These are phyloP conservation scores for Cyclocybe cylindracea DNA, from an alignment of 768 basidiomycete genomes.

Conservation along the genomic window DNA sequence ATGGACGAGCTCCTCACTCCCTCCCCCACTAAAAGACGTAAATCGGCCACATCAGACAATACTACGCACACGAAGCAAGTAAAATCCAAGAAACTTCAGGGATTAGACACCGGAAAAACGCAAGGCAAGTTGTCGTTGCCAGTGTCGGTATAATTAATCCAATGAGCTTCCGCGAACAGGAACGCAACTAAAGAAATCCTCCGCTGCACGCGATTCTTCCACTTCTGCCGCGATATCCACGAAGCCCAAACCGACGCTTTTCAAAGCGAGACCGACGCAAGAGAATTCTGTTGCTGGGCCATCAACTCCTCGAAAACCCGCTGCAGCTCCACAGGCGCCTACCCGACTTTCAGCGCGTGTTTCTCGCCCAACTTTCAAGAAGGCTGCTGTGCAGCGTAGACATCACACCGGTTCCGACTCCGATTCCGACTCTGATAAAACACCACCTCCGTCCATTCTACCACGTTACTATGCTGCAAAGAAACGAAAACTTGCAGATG, in stretches of 20 bases:
- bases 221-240: background rate
- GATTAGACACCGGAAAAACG: no score
- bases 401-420: background rate
- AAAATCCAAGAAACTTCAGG: no score
- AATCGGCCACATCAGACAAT: background rate
- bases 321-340: background rate
- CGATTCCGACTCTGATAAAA: slow-evolving; percentile 11
- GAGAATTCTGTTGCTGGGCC: slow-evolving; percentile 9
- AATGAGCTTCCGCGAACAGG: no score
- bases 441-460: slow-evolving; percentile 6
- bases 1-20: background rate
- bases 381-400: background rate
- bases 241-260: background rate
- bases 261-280: background rate
- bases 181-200: no score
- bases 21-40: background rate
- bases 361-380: slow-evolving; percentile 11
- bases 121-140: no score
- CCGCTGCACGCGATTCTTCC: no score
- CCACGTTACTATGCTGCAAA: background rate
- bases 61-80: no score
- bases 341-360: slow-evolving; percentile 5
- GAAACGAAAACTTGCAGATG: background rate
- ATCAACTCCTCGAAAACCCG: background rate
- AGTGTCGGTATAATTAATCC: no score